Evolutionary conservation across 345 rosid species (phyloP).

Genomic region (Acer yangbiense): DNA sequence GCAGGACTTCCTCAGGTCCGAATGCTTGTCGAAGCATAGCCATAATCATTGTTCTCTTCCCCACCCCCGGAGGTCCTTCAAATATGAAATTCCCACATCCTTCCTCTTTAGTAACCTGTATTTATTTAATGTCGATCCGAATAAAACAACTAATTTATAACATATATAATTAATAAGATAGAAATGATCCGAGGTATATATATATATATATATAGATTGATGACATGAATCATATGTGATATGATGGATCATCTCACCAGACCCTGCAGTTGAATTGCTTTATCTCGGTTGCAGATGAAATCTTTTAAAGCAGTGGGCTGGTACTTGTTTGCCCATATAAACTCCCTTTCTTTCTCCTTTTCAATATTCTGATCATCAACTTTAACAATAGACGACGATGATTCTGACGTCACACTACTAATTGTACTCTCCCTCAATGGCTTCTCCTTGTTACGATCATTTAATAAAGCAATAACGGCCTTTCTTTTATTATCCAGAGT

Average conservation of each 20-base stretch:
- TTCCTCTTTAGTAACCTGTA: constrained; percentile 19
- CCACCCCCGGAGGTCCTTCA: constrained; percentile 66
- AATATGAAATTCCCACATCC: constrained; percentile 49
- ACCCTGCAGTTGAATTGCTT: constrained; percentile 39
- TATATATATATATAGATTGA: too few species aligned
- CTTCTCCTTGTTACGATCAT: constrained; percentile 38
- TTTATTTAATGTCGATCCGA: background rate
- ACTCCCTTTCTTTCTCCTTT: constrained; percentile 18
- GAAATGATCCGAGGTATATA: background rate
- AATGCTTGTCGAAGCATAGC: constrained; percentile 58
- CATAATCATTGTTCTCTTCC: constrained; percentile 66
- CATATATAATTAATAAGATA: background rate
- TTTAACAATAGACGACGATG: background rate
- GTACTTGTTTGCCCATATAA: constrained; percentile 50
- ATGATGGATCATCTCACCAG: constrained; percentile 22
- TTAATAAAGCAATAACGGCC: background rate
- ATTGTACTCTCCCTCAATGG: constrained; percentile 68
- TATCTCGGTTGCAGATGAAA: constrained; percentile 59
- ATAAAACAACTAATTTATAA: background rate
- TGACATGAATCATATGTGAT: too few species aligned
- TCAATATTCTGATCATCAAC: background rate
- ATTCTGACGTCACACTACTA: constrained; percentile 16
- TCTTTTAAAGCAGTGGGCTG: constrained; percentile 48
- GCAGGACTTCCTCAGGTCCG: constrained; percentile 40
- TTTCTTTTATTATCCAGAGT: background rate